These are phyloP conservation scores for Cubamyces sp. DNA, from an alignment of 768 basidiomycete genomes.

Conservation along the genomic window DNA sequence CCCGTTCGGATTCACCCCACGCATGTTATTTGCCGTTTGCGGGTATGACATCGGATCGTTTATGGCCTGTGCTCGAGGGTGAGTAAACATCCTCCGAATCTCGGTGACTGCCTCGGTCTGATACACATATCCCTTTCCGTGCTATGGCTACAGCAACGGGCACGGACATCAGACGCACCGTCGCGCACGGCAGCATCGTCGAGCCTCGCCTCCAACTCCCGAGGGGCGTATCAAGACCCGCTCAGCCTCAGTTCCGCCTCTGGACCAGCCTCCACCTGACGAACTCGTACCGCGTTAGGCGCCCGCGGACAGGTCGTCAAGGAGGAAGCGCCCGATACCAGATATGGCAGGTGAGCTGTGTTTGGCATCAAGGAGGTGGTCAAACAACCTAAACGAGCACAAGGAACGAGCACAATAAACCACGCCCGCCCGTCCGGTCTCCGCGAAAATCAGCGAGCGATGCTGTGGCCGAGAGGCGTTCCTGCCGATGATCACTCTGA, in stretches of 20 bases:
- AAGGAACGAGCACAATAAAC: conserved; percentile 15
- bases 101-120: no score
- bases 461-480: conserved; percentile 10
- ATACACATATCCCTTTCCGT: no score
- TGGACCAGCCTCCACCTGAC: not conserved
- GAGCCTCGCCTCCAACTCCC: no score
- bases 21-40: no score
- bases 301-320: conserved; percentile 2
- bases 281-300: not conserved
- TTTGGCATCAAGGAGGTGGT: conserved; percentile 4
- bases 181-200: not conserved
- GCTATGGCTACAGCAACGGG: not conserved
- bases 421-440: not conserved
- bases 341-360: conserved; percentile 5
- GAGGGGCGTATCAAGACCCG: not conserved
- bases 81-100: no score
- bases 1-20: no score
- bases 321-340: conserved; percentile 4
- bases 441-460: conserved; percentile 1
- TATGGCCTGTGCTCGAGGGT: no score
- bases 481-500: not conserved
- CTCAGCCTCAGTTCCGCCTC: not conserved
- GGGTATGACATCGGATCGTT: no score
- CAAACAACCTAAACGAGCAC: conserved; percentile 12
- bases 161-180: not conserved